Evolutionary conservation across 441 rosid genomes (phyloP).

Genomic region (Jatropha podagrica): DNA sequence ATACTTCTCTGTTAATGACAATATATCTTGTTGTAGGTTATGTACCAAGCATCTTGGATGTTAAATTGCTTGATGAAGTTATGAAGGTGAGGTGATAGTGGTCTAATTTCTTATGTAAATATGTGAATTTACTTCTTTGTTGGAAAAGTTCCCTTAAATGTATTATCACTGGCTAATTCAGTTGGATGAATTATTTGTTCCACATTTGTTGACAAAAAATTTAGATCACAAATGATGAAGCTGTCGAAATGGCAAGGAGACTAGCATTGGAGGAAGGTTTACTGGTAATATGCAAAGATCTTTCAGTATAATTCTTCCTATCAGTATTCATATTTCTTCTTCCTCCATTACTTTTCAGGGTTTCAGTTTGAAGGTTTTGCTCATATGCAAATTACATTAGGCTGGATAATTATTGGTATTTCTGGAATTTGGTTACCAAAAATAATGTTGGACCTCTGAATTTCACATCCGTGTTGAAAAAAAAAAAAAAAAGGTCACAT

Average conservation of each 20-base stretch:
- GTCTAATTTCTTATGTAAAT: not conserved
- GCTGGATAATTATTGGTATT: not conserved
- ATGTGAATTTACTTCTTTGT: not conserved
- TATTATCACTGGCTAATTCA: not conserved
- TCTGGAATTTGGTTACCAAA: not conserved
- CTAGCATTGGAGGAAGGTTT: conserved; percentile 91
- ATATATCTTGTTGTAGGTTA: conserved; percentile 50
- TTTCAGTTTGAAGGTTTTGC: not conserved
- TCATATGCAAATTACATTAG: not conserved
- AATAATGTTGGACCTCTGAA: not conserved
- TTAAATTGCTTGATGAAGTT: conserved; percentile 85
- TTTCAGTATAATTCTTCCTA: conserved; percentile 18
- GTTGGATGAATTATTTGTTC: not conserved
- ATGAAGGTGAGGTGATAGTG: conserved; percentile 48
- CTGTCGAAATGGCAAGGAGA: conserved; percentile 89
- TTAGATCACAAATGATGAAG: conserved; percentile 76
- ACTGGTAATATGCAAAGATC: conserved; percentile 54
- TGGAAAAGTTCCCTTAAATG: not conserved
- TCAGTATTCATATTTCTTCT: not conserved
- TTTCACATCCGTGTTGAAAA: not conserved
- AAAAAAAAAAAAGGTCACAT: not conserved
- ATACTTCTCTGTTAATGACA: conserved; percentile 24
- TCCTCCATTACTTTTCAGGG: not conserved
- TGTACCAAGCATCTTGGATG: conserved; percentile 73
- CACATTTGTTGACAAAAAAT: conserved; percentile 22